A percentile compares a stretch with the other conserved stretches of the same genome.
These are phyloP conservation scores for Saccharomycopsis oosterbeekiorum DNA, from an alignment of 805 yeast genomes.

Conservation along the genomic window DNA sequence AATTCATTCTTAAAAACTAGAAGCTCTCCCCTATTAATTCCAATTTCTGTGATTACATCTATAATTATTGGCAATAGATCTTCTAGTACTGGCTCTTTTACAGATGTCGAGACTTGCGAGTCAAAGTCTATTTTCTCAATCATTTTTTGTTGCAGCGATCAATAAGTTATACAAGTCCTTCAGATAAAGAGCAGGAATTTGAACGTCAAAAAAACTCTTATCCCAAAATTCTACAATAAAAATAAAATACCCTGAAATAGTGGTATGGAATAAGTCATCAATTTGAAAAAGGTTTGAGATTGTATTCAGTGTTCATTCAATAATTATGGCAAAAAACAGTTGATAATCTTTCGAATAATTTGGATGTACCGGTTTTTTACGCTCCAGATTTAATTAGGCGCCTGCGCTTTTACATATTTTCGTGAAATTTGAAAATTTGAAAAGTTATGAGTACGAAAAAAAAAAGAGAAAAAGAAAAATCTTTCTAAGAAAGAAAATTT, in stretches of 20 bases:
- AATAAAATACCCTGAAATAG: no score
- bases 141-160: background rate
- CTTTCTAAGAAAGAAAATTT: background rate
- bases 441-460: background rate
- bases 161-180: background rate
- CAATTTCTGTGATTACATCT: background rate
- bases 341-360: background rate
- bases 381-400: background rate
- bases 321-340: no score
- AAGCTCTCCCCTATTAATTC: background rate
- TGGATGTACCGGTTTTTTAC: background rate
- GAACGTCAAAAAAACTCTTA: no score
- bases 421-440: background rate
- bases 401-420: background rate
- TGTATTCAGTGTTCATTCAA: no score
- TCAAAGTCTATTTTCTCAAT: background rate
- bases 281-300: no score
- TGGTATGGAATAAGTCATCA: no score
- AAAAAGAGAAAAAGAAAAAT: background rate
- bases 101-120: background rate
- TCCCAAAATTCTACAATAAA: no score
- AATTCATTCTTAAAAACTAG: background rate
- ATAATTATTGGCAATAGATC: background rate
- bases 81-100: background rate
- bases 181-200: no score